These are phyloP conservation scores for Boletus reticulatus DNA, from an alignment of 768 basidiomycete species.

Conservation along the genomic window DNA sequence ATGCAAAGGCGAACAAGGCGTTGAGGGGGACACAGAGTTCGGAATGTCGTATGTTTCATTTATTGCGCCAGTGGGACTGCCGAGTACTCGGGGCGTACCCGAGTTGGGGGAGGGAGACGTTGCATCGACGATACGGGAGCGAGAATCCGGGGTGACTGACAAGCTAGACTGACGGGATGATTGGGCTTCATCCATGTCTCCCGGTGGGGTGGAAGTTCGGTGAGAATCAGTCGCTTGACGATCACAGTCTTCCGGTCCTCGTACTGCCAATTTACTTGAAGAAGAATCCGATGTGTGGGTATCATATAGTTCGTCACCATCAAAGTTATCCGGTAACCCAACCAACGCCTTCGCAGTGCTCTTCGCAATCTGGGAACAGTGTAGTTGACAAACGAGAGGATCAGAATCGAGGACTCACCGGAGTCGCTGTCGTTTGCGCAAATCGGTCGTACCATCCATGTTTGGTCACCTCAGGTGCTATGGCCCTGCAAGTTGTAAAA, in stretches of 20 bases:
- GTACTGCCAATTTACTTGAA: background rate
- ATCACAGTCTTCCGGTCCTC: background rate
- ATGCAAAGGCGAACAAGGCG: background rate
- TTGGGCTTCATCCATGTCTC: background rate
- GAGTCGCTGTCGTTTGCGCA: constrained; percentile 17
- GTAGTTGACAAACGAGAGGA: background rate
- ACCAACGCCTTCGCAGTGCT: constrained; percentile 12
- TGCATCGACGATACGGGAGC: background rate
- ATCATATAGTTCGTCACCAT: constrained; percentile 4
- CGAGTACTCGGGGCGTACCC: background rate
- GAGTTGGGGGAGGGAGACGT: background rate
- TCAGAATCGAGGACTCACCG: constrained; percentile 16
- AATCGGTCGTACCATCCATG: constrained; percentile 64
- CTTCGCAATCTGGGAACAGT: constrained; percentile 16
- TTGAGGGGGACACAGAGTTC: background rate
- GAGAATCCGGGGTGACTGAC: background rate
- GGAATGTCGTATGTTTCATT: background rate
- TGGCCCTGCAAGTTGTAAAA: constrained; percentile 48
- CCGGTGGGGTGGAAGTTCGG: background rate
- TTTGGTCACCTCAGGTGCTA: constrained; percentile 37
- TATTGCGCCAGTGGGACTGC: background rate
- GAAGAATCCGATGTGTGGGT: background rate
- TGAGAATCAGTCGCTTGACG: background rate
- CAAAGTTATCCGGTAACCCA: constrained; percentile 9
- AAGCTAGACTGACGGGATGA: background rate